phyloP scores from a whole-genome alignment of 23 red algal species.

The Chondrus crispus region DNA sequence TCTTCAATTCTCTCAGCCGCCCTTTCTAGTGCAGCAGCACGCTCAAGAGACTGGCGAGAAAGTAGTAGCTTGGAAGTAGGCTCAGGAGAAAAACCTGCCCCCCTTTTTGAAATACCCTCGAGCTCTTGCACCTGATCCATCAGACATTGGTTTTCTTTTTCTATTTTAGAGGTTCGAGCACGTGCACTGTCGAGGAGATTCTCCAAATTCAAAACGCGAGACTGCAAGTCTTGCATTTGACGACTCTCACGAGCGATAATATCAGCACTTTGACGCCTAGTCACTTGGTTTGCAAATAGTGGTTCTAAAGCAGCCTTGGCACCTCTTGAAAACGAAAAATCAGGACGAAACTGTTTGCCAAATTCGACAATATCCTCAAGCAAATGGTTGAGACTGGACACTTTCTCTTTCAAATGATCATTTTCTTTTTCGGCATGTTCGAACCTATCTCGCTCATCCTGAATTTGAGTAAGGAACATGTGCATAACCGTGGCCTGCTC shows the following conservation, averaged over 20 bases:
- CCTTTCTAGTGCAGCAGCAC: neutral
- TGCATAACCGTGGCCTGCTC: neutral
- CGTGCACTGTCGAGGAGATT: slow-evolving; percentile 7
- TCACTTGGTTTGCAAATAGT: neutral
- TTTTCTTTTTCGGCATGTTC: slow-evolving; percentile 24
- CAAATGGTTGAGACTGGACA: neutral
- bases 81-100: neutral
- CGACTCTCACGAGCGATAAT: neutral
- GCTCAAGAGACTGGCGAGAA: neutral
- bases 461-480: slow-evolving; percentile 27
- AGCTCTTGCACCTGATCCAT: too few species aligned
- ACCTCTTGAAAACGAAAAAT: neutral
- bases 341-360: slow-evolving; percentile 19
- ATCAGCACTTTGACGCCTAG: neutral
- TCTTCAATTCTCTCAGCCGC: neutral
- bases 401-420: neutral
- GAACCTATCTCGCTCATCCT: neutral
- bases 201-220: slow-evolving; percentile 4
- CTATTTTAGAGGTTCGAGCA: neutral
- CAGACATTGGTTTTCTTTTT: too few species aligned
- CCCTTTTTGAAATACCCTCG: neutral
- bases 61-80: neutral
- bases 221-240: neutral
- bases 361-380: slow-evolving; percentile 16
- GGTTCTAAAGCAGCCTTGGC: neutral